Evolutionary conservation across 306 rosid species (phyloP).

Genomic region (Cotoneaster glaucophyllus): DNA sequence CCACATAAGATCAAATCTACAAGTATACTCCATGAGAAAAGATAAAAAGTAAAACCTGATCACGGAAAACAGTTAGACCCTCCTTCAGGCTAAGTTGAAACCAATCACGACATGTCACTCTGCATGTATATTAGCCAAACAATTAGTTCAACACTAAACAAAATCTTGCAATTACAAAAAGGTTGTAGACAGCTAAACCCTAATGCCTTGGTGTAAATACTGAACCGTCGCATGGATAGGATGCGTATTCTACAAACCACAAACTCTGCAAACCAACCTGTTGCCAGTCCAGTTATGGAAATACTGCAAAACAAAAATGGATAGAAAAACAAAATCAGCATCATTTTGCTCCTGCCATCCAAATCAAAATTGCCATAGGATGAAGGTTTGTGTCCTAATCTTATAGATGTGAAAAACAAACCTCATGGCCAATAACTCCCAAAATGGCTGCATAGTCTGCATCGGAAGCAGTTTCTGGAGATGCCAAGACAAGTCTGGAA

Average conservation of each 20-base stretch:
- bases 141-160: conserved; percentile 14
- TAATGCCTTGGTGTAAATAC: background rate
- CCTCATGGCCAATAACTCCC: conserved; percentile 99
- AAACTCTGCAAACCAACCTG: conserved; percentile 45
- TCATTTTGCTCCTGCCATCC: background rate
- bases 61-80: conserved; percentile 97
- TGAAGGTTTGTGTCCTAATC: background rate
- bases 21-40: background rate
- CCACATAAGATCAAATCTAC: background rate
- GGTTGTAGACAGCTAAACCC: background rate
- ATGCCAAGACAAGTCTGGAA: conserved; percentile 91
- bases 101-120: conserved; percentile 99
- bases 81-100: conserved; percentile 99
- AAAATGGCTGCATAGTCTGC: conserved; percentile 90
- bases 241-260: conserved; percentile 11
- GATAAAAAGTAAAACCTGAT: conserved; percentile 51
- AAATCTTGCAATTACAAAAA: background rate
- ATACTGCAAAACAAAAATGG: conserved; percentile 65
- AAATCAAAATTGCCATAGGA: conserved; percentile 13
- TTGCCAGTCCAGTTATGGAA: conserved; percentile 99
- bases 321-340: conserved; percentile 13
- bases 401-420: conserved; percentile 32
- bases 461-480: conserved; percentile 91
- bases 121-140: conserved; percentile 35
- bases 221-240: background rate